Percentiles rank a stretch among this genome's conserved stretches.
phyloP scores from a whole-genome alignment of 805 yeast genomes.

The Candida hungchunana region DNA sequence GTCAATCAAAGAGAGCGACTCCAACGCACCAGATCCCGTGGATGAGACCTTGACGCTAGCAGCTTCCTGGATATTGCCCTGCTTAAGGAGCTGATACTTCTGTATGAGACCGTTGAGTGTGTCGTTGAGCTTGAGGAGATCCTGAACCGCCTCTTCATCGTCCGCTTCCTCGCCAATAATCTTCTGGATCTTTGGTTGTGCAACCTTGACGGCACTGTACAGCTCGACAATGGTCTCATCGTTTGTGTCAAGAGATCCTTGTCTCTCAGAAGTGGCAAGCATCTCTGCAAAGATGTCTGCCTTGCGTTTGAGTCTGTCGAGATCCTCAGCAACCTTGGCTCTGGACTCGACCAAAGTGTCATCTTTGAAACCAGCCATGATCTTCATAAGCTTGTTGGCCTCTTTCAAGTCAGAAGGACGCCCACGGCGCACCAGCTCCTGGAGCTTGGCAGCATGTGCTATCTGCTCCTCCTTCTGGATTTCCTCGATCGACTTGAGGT shows the following conservation, averaged over 20 bases:
- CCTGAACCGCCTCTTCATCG: constrained; percentile 60
- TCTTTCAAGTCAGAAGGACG: constrained; percentile 93
- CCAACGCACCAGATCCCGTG: constrained; percentile 27
- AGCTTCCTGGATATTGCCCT: constrained; percentile 60
- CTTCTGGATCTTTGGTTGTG: constrained; percentile 83
- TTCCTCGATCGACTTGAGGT: constrained; percentile 82
- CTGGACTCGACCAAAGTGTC: constrained; percentile 63
- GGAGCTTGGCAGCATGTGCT: constrained; percentile 92
- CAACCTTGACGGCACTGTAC: constrained; percentile 69
- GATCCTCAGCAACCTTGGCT: constrained; percentile 76
- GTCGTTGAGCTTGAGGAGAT: constrained; percentile 68
- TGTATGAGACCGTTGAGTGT: constrained; percentile 62
- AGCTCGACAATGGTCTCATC: constrained; percentile 78
- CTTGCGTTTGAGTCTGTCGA: constrained; percentile 79
- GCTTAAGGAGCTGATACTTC: constrained; percentile 61
- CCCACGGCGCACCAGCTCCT: constrained; percentile 92
- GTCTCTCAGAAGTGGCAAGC: constrained; percentile 50
- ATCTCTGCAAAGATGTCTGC: constrained; percentile 85
- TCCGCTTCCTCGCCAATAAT: constrained; percentile 78
- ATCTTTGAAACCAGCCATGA: constrained; percentile 96
- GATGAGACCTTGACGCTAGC: constrained; percentile 39
- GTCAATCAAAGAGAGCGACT: constrained; percentile 60
- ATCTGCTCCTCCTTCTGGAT: constrained; percentile 87
- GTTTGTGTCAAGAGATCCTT: constrained; percentile 33
- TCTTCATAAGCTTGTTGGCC: constrained; percentile 94